phyloP scores from a whole-genome alignment of 1,284 basidiomycete species.

The Agaricales sp. region DNA sequence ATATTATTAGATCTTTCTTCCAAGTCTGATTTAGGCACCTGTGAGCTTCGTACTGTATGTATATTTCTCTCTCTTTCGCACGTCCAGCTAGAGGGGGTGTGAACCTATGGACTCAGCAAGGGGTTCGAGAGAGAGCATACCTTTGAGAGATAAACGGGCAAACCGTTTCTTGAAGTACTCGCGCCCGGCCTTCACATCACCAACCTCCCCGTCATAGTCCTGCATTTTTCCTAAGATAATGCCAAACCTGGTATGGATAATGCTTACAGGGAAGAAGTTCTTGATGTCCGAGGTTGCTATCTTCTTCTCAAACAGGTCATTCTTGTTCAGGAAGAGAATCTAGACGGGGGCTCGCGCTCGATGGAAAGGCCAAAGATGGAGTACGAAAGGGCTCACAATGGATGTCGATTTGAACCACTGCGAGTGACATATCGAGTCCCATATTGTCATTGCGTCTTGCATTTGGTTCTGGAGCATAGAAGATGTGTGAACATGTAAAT shows the following conservation, averaged over 20 bases:
- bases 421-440: slow-evolving; percentile 89
- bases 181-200: slow-evolving; percentile 65
- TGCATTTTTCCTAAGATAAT: slow-evolving; percentile 17
- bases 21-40: slow-evolving; percentile 14
- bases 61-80: slow-evolving; percentile 83
- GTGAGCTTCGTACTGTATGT: slow-evolving; percentile 85
- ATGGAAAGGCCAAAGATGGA: slow-evolving; percentile 3
- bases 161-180: slow-evolving; percentile 91
- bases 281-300: slow-evolving; percentile 75
- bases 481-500: slow-evolving; percentile 4
- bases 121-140: not conserved
- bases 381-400: slow-evolving; percentile 49
- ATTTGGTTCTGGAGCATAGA: slow-evolving; percentile 79
- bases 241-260: slow-evolving; percentile 4
- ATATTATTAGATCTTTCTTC: not conserved
- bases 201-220: slow-evolving; percentile 69
- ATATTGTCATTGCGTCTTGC: slow-evolving; percentile 93
- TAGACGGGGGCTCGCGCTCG: slow-evolving; percentile 22
- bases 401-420: slow-evolving; percentile 91
- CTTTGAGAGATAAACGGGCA: slow-evolving; percentile 68
- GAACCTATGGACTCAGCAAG: not conserved
- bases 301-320: slow-evolving; percentile 83
- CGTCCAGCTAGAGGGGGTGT: slow-evolving; percentile 42
- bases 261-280: slow-evolving; percentile 72
- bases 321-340: slow-evolving; percentile 90